Evolutionary conservation across 495 filamentous ascomycete species (phyloP).

Genomic region (Aspergillus wentii): DNA sequence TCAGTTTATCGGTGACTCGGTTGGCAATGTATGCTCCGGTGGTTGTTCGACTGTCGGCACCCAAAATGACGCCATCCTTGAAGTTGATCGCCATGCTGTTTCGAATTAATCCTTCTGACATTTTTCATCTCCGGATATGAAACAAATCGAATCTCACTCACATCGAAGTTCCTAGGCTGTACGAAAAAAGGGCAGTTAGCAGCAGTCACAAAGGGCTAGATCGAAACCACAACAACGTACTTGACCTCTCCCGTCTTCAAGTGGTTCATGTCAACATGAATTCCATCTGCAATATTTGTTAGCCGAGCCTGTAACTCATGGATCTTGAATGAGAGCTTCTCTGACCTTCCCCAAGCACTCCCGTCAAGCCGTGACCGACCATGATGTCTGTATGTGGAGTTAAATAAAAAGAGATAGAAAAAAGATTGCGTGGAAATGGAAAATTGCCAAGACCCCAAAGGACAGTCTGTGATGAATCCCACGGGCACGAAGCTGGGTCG

Average conservation of each 20-base stretch:
- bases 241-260: slow-evolving; percentile 88
- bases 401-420: slow-evolving; percentile 2
- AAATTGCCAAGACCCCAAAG: no score
- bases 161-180: slow-evolving; percentile 94
- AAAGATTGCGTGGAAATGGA: slow-evolving; percentile 2
- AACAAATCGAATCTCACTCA: slow-evolving; percentile 43
- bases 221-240: slow-evolving; percentile 61
- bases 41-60: slow-evolving; percentile 96
- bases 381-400: slow-evolving; percentile 38
- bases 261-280: slow-evolving; percentile 97
- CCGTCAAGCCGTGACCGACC: slow-evolving; percentile 50
- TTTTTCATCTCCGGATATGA: no score
- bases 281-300: slow-evolving; percentile 69
- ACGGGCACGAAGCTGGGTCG: no score
- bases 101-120: slow-evolving; percentile 13
- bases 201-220: neutral
- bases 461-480: no score
- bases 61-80: slow-evolving; percentile 93
- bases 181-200: slow-evolving; percentile 12
- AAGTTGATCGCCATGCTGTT: slow-evolving; percentile 78
- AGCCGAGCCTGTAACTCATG: no score
- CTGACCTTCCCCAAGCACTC: slow-evolving; percentile 69
- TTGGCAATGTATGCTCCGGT: slow-evolving; percentile 98
- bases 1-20: slow-evolving; percentile 98
- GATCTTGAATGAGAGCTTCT: slow-evolving; percentile 21